These are phyloP conservation scores for Suillus plorans DNA, from an alignment of 768 basidiomycete genomes.

Conservation along the genomic window DNA sequence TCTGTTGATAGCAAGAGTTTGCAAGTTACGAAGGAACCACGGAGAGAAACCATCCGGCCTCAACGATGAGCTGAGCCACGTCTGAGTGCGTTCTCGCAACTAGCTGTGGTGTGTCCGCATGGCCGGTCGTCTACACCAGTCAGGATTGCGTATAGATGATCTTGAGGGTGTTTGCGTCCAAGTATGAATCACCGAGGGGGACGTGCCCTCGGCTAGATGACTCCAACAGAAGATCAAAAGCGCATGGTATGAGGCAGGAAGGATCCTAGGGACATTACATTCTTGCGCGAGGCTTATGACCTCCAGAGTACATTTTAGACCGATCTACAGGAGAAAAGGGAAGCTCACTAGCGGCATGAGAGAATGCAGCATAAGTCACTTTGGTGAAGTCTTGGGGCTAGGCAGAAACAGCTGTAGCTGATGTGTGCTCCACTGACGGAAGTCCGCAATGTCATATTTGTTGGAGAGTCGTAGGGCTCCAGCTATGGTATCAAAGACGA, in stretches of 20 bases:
- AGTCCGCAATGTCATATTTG: constrained; percentile 34
- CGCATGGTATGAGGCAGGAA: constrained; percentile 40
- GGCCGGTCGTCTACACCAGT: constrained; percentile 9
- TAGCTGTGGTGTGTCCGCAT: background rate
- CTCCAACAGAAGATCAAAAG: constrained; percentile 33
- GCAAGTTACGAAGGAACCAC: constrained; percentile 24
- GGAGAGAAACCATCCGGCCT: constrained; percentile 11
- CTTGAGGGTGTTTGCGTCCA: constrained; percentile 31
- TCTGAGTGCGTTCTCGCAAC: constrained; percentile 8
- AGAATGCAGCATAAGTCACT: constrained; percentile 28
- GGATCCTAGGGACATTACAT: constrained; percentile 34
- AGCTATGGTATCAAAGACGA: constrained; percentile 26
- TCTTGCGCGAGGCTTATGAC: constrained; percentile 36
- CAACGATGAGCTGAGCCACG: constrained; percentile 12
- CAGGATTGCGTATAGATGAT: constrained; percentile 19
- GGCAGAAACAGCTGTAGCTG: constrained; percentile 16
- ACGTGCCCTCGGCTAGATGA: constrained; percentile 28
- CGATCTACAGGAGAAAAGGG: background rate
- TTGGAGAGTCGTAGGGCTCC: constrained; percentile 33
- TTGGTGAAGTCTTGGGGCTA: constrained; percentile 30
- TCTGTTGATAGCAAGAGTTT: constrained; percentile 7
- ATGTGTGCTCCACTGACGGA: constrained; percentile 27
- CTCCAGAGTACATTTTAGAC: constrained; percentile 19
- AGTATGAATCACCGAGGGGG: constrained; percentile 30
- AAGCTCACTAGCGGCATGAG: constrained; percentile 31